A percentile compares a stretch with the other conserved stretches of the same genome.
These are phyloP conservation scores for Diaporthe amygdali DNA, from an alignment of 2,329 filamentous ascomycete genomes.

Conservation along the genomic window DNA sequence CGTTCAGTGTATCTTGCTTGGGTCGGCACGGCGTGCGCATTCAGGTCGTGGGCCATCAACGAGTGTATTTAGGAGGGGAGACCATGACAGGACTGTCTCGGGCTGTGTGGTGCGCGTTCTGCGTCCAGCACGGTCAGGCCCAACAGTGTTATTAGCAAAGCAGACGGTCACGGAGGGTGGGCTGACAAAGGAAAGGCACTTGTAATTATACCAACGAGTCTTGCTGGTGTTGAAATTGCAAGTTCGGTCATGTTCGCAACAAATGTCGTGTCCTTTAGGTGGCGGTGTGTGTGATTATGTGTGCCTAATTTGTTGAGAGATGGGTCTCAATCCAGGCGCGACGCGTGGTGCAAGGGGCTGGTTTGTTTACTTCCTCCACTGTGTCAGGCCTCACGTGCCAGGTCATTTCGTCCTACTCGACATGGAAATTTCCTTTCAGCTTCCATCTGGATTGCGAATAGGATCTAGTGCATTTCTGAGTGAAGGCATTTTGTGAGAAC, in stretches of 20 bases:
- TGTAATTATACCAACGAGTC: slow-evolving; percentile 42
- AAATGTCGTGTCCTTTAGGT: not conserved
- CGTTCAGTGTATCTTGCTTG: slow-evolving; percentile 28
- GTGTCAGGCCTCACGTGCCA: slow-evolving; percentile 7
- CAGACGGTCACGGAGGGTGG: slow-evolving; percentile 6
- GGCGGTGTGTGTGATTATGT: not conserved
- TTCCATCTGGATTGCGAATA: not conserved
- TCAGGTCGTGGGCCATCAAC: slow-evolving; percentile 29
- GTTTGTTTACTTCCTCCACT: slow-evolving; percentile 8
- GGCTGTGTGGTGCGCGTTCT: not conserved
- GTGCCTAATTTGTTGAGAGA: slow-evolving; percentile 2
- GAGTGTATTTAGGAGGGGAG: slow-evolving; percentile 32
- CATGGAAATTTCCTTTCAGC: not conserved
- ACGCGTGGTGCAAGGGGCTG: slow-evolving; percentile 17
- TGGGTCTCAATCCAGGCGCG: not conserved
- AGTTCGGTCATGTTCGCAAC: not conserved
- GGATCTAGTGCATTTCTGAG: not conserved
- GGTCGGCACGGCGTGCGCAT: slow-evolving; percentile 15
- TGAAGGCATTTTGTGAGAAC: not conserved
- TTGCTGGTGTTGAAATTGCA: slow-evolving; percentile 22
- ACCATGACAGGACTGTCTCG: slow-evolving; percentile 5
- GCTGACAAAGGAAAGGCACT: slow-evolving; percentile 20
- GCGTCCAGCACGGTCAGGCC: not conserved
- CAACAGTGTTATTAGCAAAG: slow-evolving; percentile 11
- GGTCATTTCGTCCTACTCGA: not conserved